Conservation (phyloP, 2,329 filamentous ascomycete species). For the Magnaporthiopsis incrustans region DNA sequence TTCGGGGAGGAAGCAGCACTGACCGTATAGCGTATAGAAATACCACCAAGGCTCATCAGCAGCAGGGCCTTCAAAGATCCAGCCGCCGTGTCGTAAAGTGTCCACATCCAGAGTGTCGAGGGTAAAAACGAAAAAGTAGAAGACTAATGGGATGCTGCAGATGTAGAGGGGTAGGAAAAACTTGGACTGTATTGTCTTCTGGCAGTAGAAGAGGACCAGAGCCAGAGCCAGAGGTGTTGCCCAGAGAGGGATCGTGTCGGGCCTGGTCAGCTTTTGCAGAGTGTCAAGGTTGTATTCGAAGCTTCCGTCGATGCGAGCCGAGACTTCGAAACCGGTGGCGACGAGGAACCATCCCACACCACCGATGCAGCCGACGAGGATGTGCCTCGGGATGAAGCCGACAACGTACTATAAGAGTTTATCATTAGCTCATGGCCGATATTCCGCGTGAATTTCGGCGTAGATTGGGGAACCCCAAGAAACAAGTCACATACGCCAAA, state of each 20-base stretch:
- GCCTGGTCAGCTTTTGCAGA: conserved; percentile 61
- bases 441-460: neutral
- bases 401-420: conserved; percentile 58
- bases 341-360: conserved; percentile 94
- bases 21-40: conserved; percentile 93
- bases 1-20: conserved; percentile 25
- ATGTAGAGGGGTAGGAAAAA: conserved; percentile 86
- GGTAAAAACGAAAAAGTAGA: conserved; percentile 68
- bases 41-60: conserved; percentile 91
- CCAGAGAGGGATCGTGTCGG: conserved; percentile 77
- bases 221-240: conserved; percentile 69
- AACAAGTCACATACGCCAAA: conserved; percentile 48
- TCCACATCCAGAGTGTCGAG: conserved; percentile 61
- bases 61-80: conserved; percentile 85
- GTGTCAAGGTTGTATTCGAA: conserved; percentile 75
- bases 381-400: conserved; percentile 93
- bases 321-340: conserved; percentile 87
- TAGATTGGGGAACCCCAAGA: neutral
- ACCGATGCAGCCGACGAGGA: conserved; percentile 93
- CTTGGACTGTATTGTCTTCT: conserved; percentile 70
- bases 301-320: conserved; percentile 77
- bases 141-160: conserved; percentile 64
- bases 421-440: neutral
- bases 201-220: conserved; percentile 65
- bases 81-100: conserved; percentile 63